Conservation (phyloP, 148 eudicot species). For the Dianthus caryophyllus region DNA sequence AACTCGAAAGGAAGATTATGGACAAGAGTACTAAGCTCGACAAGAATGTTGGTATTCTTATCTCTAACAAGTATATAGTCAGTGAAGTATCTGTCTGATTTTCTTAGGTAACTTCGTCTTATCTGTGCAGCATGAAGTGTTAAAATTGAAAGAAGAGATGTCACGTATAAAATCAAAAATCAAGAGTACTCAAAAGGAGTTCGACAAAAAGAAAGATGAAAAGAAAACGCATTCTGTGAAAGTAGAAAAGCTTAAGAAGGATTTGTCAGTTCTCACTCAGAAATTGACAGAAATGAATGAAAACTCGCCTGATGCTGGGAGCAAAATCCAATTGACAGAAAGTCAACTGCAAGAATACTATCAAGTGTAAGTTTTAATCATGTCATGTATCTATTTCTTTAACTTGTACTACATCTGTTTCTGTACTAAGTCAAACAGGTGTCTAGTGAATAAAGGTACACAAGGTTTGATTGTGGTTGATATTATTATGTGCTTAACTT, state of each 20-base stretch:
- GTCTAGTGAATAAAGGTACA: not conserved
- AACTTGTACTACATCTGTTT: not conserved
- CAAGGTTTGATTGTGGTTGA: not conserved
- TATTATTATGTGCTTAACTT: not conserved
- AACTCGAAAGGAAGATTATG: conserved; percentile 65
- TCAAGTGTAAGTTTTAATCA: conserved; percentile 56
- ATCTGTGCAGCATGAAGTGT: conserved; percentile 72
- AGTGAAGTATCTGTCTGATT: conserved; percentile 3
- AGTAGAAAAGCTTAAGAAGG: conserved; percentile 68
- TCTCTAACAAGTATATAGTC: not conserved
- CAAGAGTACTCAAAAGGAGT: conserved; percentile 73
- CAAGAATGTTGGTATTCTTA: conserved; percentile 50
- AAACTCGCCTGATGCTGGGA: conserved; percentile 67
- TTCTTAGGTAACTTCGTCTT: conserved; percentile 11
- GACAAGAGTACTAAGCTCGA: conserved; percentile 65
- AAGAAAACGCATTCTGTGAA: conserved; percentile 62
- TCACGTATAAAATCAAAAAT: conserved; percentile 64
- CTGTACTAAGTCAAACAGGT: not conserved
- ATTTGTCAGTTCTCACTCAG: conserved; percentile 48
- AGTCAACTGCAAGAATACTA: conserved; percentile 68
- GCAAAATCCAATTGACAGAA: conserved; percentile 67
- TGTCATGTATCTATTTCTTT: not conserved
- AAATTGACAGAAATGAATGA: conserved; percentile 55
- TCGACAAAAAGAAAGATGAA: conserved; percentile 81
- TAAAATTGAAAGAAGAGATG: conserved; percentile 70